Conservation (phyloP, 129 eudicot genomes). For the Escallonia herrerae region DNA sequence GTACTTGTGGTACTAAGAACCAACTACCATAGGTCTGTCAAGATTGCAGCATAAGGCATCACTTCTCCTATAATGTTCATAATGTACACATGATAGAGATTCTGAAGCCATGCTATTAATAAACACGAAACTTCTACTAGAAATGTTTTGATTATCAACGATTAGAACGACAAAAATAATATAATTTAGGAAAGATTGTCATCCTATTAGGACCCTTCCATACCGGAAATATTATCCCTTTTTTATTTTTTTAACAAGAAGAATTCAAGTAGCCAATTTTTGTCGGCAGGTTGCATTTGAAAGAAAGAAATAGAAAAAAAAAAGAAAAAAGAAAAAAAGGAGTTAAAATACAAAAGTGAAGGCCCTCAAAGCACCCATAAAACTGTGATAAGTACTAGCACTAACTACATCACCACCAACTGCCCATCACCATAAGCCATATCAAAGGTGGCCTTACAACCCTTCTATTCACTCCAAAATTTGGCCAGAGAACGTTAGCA, state of each 20-base stretch:
- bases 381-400: slow-evolving; percentile 47
- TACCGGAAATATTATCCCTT: no score
- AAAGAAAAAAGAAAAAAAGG: background rate
- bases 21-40: no score
- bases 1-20: no score
- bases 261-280: slow-evolving; percentile 1
- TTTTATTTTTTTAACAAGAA: background rate
- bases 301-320: slow-evolving; percentile 12
- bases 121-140: background rate
- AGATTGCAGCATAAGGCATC: no score
- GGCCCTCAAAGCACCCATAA: slow-evolving; percentile 31
- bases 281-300: slow-evolving; percentile 15
- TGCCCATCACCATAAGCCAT: slow-evolving; percentile 18
- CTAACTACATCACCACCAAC: slow-evolving; percentile 46
- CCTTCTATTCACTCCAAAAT: slow-evolving; percentile 20
- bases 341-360: slow-evolving; percentile 7
- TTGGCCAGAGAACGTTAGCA: slow-evolving; percentile 1
- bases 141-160: background rate
- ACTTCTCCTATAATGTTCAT: no score
- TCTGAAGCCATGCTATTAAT: no score
- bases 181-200: background rate
- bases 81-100: no score
- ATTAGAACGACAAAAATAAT: background rate
- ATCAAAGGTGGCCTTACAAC: slow-evolving; percentile 25
- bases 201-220: background rate